A percentile compares a stretch with the other conserved stretches of the same genome.
These are phyloP conservation scores for Stereum hirsutum DNA, from an alignment of 1,284 basidiomycete genomes.

Conservation along the genomic window DNA sequence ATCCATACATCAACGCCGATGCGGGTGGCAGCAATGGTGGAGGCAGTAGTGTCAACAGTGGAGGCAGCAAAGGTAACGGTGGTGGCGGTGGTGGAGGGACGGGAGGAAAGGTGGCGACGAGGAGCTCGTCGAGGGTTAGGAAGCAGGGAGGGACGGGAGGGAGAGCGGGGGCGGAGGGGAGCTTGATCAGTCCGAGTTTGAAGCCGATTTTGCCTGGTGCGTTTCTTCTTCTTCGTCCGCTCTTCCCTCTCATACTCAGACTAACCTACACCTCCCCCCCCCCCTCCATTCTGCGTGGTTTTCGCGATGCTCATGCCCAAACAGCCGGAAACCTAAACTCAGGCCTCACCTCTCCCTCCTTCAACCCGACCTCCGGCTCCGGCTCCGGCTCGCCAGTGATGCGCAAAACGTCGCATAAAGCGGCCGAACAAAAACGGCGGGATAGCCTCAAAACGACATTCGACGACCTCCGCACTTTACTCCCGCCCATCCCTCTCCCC, in stretches of 20 bases:
- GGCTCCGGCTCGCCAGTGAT: conserved; percentile 13
- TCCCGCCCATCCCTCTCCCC: conserved; percentile 84
- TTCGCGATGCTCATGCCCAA: too few species aligned
- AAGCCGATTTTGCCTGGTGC: conserved; percentile 67
- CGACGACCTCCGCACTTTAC: conserved; percentile 82
- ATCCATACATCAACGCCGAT: conserved; percentile 2
- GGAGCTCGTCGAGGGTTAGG: not conserved
- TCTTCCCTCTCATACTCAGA: not conserved
- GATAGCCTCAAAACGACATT: conserved; percentile 95
- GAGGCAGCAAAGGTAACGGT: conserved; percentile 1
- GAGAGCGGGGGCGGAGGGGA: conserved; percentile 18
- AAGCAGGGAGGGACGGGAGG: conserved; percentile 7
- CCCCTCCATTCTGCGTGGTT: too few species aligned
- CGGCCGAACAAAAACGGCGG: conserved; percentile 93
- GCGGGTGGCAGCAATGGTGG: too few species aligned
- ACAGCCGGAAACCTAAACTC: too few species aligned
- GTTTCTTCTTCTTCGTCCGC: conserved; percentile 10
- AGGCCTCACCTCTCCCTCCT: too few species aligned
- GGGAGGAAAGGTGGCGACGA: conserved; percentile 5
- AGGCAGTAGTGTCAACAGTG: not conserved
- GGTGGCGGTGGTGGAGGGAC: conserved; percentile 8
- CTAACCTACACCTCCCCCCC: too few species aligned
- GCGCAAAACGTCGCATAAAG: conserved; percentile 89
- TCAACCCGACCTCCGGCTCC: too few species aligned
- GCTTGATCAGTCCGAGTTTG: conserved; percentile 36